Evolutionary conservation across 148 eudicot genomes (phyloP), one percentile per base, ranked within the genome.

Genomic region (Simmondsia chinensis): DNA sequence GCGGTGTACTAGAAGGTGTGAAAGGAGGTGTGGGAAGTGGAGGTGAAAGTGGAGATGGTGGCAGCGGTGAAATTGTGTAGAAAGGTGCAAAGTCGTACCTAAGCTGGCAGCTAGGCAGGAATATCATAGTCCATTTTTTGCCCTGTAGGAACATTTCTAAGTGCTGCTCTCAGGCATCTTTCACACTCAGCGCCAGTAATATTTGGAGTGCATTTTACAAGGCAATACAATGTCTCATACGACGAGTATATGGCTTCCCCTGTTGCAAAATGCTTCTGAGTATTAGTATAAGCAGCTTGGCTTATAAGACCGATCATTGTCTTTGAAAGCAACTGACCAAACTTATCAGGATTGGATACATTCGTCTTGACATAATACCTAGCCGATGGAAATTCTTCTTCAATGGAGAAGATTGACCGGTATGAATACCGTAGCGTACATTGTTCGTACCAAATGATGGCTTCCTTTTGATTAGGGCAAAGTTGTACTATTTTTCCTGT

Each of bases 391-490:
- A 0, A 1, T 1, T 20, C 6, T 4, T 42, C 50, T 38, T 4
- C 18, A 1, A 8, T 21, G 1, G 46, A 46, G 33, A 27, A 30
- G 4, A 50, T 22, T 0, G 48, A 19, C 7, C 22, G 17, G 39
- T 66, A 59, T 21, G 64, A 25, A 43, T 51, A 57, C 7, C 59
- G 29, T 38, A 53, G 13, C 17, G 52, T 61, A 46, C 66, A 61
- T 9, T 61, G 35, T 9, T 53, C 19, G 28, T 44, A 61, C 44
- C 6, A 61, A 4, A 46, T 5, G 1, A 39, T 23, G 15, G 39
- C 64, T 42, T 15, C 59, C 7, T 24, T 57, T 31, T 30, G 0
- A n/a, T 4, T 23, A 7, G 25, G 20, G 23, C 64, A 65, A 1
- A 13, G 4, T 8, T 33, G 11, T 0, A 36, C 26, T 0, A 52